These are phyloP conservation scores for Tricholoma sp. DNA, from an alignment of 768 basidiomycete species.

Conservation along the genomic window DNA sequence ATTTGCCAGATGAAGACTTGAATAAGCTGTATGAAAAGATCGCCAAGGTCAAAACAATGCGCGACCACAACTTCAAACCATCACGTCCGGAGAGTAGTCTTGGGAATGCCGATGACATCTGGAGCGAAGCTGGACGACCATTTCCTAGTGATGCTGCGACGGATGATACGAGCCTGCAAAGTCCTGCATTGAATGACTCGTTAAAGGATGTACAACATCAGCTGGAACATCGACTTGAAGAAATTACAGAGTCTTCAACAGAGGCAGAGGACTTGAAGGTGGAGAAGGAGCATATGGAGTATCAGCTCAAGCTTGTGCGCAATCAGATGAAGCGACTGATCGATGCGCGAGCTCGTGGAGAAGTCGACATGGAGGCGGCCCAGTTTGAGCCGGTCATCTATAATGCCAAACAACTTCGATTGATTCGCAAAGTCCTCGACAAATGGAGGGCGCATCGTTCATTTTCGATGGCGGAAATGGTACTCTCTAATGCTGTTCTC, in stretches of 20 bases:
- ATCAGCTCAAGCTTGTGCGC: slow-evolving; percentile 76
- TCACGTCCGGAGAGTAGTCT: slow-evolving; percentile 88
- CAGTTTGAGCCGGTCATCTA: slow-evolving; percentile 81
- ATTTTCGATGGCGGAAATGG: slow-evolving; percentile 90
- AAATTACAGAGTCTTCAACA: slow-evolving; percentile 41
- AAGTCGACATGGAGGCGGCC: slow-evolving; percentile 55
- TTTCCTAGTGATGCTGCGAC: slow-evolving; percentile 74
- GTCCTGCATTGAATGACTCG: slow-evolving; percentile 62
- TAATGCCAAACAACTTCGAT: slow-evolving; percentile 71
- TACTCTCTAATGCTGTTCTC: slow-evolving; percentile 77
- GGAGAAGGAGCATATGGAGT: slow-evolving; percentile 92
- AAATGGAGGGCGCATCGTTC: slow-evolving; percentile 82
- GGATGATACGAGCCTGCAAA: slow-evolving; percentile 79
- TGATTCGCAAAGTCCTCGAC: slow-evolving; percentile 79
- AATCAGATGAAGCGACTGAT: slow-evolving; percentile 78
- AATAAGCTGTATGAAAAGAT: slow-evolving; percentile 94
- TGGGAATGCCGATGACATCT: slow-evolving; percentile 80
- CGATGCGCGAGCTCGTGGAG: slow-evolving; percentile 74
- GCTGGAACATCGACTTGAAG: slow-evolving; percentile 69
- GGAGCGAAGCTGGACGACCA: slow-evolving; percentile 86
- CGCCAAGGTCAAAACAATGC: slow-evolving; percentile 84
- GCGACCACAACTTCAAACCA: slow-evolving; percentile 66
- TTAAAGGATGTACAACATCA: slow-evolving; percentile 71
- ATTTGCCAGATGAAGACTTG: slow-evolving; percentile 90
- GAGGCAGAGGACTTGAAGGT: slow-evolving; percentile 84